Conservation (phyloP, 768 basidiomycete species). For the Trametes cubensis region DNA sequence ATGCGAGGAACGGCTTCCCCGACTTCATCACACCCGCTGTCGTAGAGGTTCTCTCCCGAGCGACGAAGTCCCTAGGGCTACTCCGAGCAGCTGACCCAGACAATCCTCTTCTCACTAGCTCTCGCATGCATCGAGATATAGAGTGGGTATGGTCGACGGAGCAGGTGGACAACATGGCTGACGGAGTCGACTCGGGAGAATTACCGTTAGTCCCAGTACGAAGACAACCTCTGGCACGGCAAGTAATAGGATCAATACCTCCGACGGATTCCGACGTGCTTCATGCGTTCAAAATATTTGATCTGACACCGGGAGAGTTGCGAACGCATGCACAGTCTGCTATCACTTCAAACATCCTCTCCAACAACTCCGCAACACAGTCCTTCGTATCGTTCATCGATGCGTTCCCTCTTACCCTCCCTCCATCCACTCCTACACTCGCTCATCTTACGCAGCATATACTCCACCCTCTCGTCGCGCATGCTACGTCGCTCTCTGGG, state of each 20-base stretch:
- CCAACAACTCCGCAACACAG: slow-evolving; percentile 13
- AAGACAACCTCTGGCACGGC: background rate
- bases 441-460: slow-evolving; percentile 63
- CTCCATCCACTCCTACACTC: slow-evolving; percentile 66
- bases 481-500: slow-evolving; percentile 64
- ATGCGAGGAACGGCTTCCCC: slow-evolving; percentile 52
- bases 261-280: background rate
- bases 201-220: background rate
- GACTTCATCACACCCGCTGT: slow-evolving; percentile 60
- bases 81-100: slow-evolving; percentile 65
- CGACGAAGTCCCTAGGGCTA: slow-evolving; percentile 69
- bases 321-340: slow-evolving; percentile 18
- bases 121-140: slow-evolving; percentile 32
- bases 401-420: slow-evolving; percentile 60
- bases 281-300: slow-evolving; percentile 14
- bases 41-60: slow-evolving; percentile 57
- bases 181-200: background rate
- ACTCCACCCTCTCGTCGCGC: slow-evolving; percentile 60
- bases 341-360: background rate
- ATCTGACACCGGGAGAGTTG: slow-evolving; percentile 20
- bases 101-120: slow-evolving; percentile 54
- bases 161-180: slow-evolving; percentile 43
- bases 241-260: background rate
- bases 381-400: slow-evolving; percentile 53
- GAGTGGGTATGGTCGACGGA: slow-evolving; percentile 67